Evolutionary conservation across 2,329 filamentous ascomycete genomes (phyloP).

Genomic region (Pseudogymnoascus destructans): DNA sequence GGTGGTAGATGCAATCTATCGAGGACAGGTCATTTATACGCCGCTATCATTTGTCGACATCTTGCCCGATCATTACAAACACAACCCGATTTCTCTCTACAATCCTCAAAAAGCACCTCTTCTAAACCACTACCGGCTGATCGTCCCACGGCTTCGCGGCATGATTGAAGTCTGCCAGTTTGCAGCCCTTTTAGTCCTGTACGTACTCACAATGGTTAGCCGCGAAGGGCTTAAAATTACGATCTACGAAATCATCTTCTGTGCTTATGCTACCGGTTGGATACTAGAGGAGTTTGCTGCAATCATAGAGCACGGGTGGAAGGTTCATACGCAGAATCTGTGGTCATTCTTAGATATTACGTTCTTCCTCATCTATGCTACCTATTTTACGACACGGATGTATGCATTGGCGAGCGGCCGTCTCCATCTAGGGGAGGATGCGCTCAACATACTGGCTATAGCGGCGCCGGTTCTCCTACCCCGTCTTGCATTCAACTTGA

Average conservation of each 20-base stretch:
- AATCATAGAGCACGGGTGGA: conserved; percentile 63
- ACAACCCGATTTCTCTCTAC: conserved; percentile 69
- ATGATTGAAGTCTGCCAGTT: conserved; percentile 66
- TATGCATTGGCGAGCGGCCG: conserved; percentile 44
- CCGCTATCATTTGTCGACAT: conserved; percentile 73
- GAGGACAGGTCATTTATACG: conserved; percentile 68
- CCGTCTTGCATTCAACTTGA: conserved; percentile 66
- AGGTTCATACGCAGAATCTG: conserved; percentile 74
- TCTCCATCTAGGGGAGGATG: conserved; percentile 44
- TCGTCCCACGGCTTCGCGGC: conserved; percentile 68
- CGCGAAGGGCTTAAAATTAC: conserved; percentile 46
- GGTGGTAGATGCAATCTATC: conserved; percentile 72
- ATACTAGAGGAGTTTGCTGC: conserved; percentile 65
- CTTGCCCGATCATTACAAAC: conserved; percentile 75
- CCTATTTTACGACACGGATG: conserved; percentile 55
- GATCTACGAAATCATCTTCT: conserved; percentile 50
- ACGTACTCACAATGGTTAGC: conserved; percentile 58
- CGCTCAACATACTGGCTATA: conserved; percentile 66
- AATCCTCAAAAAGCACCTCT: conserved; percentile 62
- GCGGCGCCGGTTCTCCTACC: conserved; percentile 67
- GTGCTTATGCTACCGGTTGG: conserved; percentile 67
- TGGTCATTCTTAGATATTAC: conserved; percentile 80
- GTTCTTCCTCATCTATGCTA: conserved; percentile 58
- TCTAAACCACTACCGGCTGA: conserved; percentile 73
- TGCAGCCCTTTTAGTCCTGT: conserved; percentile 52